Percentiles rank a stretch among this genome's conserved stretches.
These are phyloP conservation scores for Diaporthe vaccinii DNA, from an alignment of 2,329 filamentous ascomycete genomes.

Conservation along the genomic window DNA sequence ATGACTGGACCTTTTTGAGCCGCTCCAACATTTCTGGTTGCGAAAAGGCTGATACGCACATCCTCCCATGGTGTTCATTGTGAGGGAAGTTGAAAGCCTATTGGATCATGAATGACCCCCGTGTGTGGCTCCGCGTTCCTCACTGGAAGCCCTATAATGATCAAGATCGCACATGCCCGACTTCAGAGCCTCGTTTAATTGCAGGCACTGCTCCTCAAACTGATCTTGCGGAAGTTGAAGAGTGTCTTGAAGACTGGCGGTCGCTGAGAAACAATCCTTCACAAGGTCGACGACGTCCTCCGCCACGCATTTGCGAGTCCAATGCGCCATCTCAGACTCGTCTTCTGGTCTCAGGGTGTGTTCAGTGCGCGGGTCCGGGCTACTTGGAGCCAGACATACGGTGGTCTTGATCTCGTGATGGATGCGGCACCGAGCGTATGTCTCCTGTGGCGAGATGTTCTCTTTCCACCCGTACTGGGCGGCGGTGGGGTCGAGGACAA, in stretches of 20 bases:
- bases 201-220: background rate
- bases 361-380: no score
- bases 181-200: no score
- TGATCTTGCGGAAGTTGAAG: background rate
- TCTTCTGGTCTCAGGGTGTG: background rate
- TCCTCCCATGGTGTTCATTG: no score
- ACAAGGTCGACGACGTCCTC: background rate
- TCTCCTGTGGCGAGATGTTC: background rate
- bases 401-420: fast-evolving
- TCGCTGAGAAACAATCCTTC: background rate
- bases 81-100: no score
- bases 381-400: background rate
- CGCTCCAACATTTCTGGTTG: no score
- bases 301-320: background rate
- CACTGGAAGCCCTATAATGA: fast-evolving
- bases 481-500: background rate
- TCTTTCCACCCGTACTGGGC: conserved; percentile 18
- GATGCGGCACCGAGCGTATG: background rate
- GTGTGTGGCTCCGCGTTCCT: background rate
- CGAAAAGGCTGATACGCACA: no score
- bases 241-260: background rate
- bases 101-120: background rate
- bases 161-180: background rate
- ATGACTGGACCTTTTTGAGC: no score
- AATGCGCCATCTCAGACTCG: fast-evolving